phyloP scores from a whole-genome alignment of 2,329 filamentous ascomycete species.

The Ilyonectria robusta region DNA sequence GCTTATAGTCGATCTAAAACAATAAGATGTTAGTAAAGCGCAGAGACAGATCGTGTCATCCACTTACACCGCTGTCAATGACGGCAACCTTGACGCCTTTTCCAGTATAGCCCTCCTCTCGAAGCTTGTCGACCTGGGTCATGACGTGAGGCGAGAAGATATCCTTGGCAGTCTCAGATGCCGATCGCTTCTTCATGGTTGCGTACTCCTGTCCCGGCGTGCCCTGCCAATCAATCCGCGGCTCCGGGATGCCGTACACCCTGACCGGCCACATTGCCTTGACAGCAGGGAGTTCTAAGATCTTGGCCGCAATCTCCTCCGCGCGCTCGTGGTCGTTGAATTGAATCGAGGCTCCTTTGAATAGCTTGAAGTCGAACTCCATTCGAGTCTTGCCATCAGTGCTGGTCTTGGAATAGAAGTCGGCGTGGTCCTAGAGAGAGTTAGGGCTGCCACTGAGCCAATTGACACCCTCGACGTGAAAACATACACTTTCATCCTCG shows the following conservation, averaged over 20 bases:
- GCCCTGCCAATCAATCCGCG: slow-evolving; percentile 59
- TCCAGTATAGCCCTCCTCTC: slow-evolving; percentile 62
- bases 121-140: slow-evolving; percentile 70
- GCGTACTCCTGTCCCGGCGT: slow-evolving; percentile 44
- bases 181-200: slow-evolving; percentile 33
- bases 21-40: neutral
- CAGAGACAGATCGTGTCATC: neutral
- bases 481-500: slow-evolving; percentile 62
- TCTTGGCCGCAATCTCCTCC: slow-evolving; percentile 57
- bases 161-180: slow-evolving; percentile 47
- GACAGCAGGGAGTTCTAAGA: slow-evolving; percentile 60
- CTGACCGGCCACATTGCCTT: slow-evolving; percentile 65
- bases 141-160: slow-evolving; percentile 67
- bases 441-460: neutral
- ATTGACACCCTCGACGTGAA: neutral
- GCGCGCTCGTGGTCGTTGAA: slow-evolving; percentile 63
- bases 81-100: slow-evolving; percentile 68
- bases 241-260: slow-evolving; percentile 60
- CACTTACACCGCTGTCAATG: slow-evolving; percentile 68
- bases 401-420: slow-evolving; percentile 56
- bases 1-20: slow-evolving; percentile 70
- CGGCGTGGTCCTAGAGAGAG: slow-evolving; percentile 55
- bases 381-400: slow-evolving; percentile 60
- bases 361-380: slow-evolving; percentile 65
- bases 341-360: slow-evolving; percentile 69